Evolutionary conservation across 768 basidiomycete genomes (phyloP).

Genomic region (Rhizopogon rudus): DNA sequence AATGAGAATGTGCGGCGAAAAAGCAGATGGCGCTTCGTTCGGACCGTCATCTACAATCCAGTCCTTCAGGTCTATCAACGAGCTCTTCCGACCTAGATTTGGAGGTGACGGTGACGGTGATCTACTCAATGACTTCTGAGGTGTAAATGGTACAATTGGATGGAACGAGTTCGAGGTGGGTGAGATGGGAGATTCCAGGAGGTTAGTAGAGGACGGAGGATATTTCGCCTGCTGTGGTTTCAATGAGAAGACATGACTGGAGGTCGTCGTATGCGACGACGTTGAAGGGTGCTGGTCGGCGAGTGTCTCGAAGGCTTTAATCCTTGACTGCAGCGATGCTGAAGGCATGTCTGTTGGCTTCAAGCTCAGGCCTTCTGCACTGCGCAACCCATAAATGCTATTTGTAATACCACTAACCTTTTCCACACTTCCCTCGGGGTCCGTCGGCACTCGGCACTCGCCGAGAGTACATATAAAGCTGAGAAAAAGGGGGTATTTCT

Average conservation of each 20-base stretch:
- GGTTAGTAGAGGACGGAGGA: conserved; percentile 13
- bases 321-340: conserved; percentile 49
- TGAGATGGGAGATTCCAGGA: conserved; percentile 49
- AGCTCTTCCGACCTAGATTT: conserved; percentile 40
- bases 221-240: conserved; percentile 3
- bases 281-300: conserved; percentile 18
- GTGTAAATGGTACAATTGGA: conserved; percentile 36
- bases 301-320: conserved; percentile 61
- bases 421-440: no score
- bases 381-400: conserved; percentile 3
- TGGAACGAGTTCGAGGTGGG: conserved; percentile 38
- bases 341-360: conserved; percentile 32
- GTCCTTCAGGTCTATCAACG: conserved; percentile 67
- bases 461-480: background rate
- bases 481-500: background rate
- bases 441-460: background rate
- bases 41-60: conserved; percentile 68
- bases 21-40: conserved; percentile 13
- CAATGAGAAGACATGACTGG: conserved; percentile 11
- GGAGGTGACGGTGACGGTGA: conserved; percentile 44
- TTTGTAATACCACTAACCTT: background rate
- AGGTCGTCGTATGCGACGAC: conserved; percentile 17
- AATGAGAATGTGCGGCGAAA: conserved; percentile 7
- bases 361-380: background rate
- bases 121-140: conserved; percentile 15